These are phyloP conservation scores for Saururus chinensis DNA, from an alignment of 164 flowering plant genomes.

Conservation along the genomic window DNA sequence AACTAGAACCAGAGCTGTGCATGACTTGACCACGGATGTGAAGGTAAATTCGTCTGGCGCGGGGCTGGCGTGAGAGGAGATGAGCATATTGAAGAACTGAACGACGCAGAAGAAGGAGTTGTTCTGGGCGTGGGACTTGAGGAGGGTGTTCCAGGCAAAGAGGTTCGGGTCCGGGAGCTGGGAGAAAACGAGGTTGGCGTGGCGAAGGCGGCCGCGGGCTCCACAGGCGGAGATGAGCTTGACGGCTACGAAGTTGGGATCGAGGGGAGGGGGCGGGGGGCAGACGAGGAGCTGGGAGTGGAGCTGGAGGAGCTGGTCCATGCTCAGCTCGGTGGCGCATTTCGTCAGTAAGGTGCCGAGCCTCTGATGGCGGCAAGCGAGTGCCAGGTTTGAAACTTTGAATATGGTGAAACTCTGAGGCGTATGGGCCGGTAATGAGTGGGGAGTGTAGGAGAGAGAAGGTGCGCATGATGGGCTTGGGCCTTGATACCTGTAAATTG, in stretches of 20 bases:
- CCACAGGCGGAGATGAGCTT: conserved; percentile 26
- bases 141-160: conserved; percentile 22
- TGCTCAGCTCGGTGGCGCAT: conserved; percentile 20
- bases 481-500: no score
- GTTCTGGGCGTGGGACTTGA: conserved; percentile 29
- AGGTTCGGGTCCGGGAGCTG: conserved; percentile 21
- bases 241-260: conserved; percentile 27
- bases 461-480: no score
- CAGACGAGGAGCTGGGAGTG: conserved; percentile 24
- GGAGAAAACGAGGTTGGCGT: conserved; percentile 23
- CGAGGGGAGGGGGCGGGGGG: conserved; percentile 16
- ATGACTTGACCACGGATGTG: conserved; percentile 34
- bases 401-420: no score
- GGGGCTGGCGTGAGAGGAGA: conserved; percentile 9
- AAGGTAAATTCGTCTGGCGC: conserved; percentile 28
- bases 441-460: no score
- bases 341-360: conserved; percentile 19
- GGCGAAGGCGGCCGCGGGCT: conserved; percentile 18
- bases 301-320: conserved; percentile 25
- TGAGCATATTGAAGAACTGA: conserved; percentile 13
- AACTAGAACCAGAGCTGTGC: conserved; percentile 11
- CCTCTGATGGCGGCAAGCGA: conserved; percentile 9
- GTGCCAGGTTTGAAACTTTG: conserved; percentile 12
- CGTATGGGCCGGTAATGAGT: no score
- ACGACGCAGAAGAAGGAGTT: conserved; percentile 13